These are phyloP conservation scores for Hemileccinum impolitum DNA, from an alignment of 768 basidiomycete species.

Conservation along the genomic window DNA sequence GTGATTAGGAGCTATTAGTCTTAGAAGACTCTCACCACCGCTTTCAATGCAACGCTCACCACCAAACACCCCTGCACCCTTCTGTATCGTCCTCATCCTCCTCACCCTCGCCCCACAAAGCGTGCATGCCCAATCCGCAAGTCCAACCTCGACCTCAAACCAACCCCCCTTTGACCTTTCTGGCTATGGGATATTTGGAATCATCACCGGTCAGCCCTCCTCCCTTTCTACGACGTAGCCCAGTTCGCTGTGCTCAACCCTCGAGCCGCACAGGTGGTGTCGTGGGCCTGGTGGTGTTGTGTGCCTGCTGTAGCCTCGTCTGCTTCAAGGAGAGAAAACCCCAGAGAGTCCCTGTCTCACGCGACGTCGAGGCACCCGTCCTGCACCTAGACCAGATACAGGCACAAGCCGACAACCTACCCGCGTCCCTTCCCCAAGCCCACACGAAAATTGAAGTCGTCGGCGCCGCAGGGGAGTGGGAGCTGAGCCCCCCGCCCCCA, in stretches of 20 bases:
- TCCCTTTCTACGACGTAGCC: neutral
- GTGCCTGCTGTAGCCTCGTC: neutral
- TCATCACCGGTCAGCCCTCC: neutral
- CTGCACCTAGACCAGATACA: neutral
- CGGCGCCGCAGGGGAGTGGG: neutral
- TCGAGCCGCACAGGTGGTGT: too few relatives aligned
- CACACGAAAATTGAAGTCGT: neutral
- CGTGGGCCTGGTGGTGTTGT: neutral
- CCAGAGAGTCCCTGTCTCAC: neutral
- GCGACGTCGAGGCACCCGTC: neutral
- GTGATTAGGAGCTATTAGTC: too few relatives aligned
- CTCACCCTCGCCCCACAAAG: neutral
- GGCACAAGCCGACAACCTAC: neutral
- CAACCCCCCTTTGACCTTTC: too few relatives aligned
- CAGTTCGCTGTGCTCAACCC: neutral
- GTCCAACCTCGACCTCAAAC: neutral
- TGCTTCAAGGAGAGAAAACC: neutral
- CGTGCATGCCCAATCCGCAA: neutral
- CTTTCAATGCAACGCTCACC: too few relatives aligned
- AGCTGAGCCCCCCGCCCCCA: slow-evolving; percentile 1
- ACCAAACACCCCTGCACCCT: too few relatives aligned
- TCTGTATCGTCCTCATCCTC: neutral
- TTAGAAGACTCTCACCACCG: too few relatives aligned
- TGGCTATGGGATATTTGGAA: neutral
- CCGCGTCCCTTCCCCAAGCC: neutral